Conservation (phyloP, 805 yeast species). For the Schwanniomyces sp. region DNA sequence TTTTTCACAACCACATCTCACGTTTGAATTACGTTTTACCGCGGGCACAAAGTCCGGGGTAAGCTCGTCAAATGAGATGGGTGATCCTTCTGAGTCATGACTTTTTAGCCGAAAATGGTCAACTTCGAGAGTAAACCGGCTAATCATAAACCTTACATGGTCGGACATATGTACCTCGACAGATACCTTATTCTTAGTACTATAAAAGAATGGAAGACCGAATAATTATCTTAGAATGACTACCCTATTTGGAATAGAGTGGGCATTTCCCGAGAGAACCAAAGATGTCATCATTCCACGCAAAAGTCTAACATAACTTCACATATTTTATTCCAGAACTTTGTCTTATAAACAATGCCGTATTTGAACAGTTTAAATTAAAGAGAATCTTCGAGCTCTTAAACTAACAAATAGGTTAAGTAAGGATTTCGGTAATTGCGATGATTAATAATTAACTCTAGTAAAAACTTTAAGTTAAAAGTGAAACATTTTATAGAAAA, state of each 20-base stretch:
- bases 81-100: not conserved
- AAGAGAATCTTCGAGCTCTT: not conserved
- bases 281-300: not conserved
- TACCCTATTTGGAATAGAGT: too few relatives aligned
- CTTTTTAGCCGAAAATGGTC: not conserved
- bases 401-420: slow-evolving; percentile 1
- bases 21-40: not conserved
- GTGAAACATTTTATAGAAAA: slow-evolving; percentile 5
- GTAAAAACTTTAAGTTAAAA: slow-evolving; percentile 3
- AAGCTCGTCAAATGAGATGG: not conserved
- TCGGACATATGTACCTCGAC: not conserved
- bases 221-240: too few relatives aligned
- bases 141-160: not conserved
- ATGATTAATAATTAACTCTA: slow-evolving; percentile 2
- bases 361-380: too few relatives aligned
- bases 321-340: too few relatives aligned
- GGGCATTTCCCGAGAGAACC: too few relatives aligned
- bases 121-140: not conserved
- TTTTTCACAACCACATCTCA: not conserved
- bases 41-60: slow-evolving; percentile 9
- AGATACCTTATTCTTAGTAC: not conserved
- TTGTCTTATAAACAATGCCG: too few relatives aligned
- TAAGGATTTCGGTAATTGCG: slow-evolving; percentile 1
- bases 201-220: not conserved
- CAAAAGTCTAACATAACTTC: not conserved